Base-by-base conservation (phyloP, 2,329 filamentous ascomycete species). In the Thelonectria discophora region DNA sequence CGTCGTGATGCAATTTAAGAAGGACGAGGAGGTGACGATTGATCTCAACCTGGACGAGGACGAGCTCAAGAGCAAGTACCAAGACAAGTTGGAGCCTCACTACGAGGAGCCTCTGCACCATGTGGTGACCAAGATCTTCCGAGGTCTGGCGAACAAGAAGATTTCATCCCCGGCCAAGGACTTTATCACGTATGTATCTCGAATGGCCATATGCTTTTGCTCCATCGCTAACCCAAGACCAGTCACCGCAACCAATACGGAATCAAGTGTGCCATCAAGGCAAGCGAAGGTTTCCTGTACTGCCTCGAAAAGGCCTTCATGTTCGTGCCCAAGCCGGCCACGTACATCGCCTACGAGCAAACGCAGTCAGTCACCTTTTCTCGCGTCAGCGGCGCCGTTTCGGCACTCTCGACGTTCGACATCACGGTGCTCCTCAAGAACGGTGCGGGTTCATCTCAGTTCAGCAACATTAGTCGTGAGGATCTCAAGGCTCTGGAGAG, bases 181-280 rank as follows among this genome's bases (percentile, higher is more conserved):
- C 77, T 99, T 99, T 79, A 85, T 90, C 75, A 96, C 89, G 83
- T 89, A 78, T 58, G 81, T 77, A 20, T 42, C 55, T 12, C 32
- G 8, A 21, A 12, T 40, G 24, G 18, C n/a, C 9, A 7, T 45
- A 34, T 62, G 45, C 40, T 53, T n/a, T n/a, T 20, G n/a, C 43
- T 51, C 4, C 20, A 15, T n/a, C 30, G 77, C 75, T 79, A 65
- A 79, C 66, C 11, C 21, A 20, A 2, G 18, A 40, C 7, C 53
- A 87, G 91, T 69, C 95, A 98, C 80, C 93, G 97, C 76, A 88
- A 91, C 72, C 94, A 97, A 77, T 92, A 90, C 69, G 95, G 95
- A 60, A 96, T 99, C 79, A 99, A 99, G 81, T 99, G 95, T 79
- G 97, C 94, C n/a, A 97, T 99, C 87, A 99, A 99, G 81, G 96